Percentiles rank a stretch among this genome's conserved stretches.
Evolutionary conservation across 2,329 filamentous ascomycete species (phyloP).

Genomic region (Clonostachys rosea): DNA sequence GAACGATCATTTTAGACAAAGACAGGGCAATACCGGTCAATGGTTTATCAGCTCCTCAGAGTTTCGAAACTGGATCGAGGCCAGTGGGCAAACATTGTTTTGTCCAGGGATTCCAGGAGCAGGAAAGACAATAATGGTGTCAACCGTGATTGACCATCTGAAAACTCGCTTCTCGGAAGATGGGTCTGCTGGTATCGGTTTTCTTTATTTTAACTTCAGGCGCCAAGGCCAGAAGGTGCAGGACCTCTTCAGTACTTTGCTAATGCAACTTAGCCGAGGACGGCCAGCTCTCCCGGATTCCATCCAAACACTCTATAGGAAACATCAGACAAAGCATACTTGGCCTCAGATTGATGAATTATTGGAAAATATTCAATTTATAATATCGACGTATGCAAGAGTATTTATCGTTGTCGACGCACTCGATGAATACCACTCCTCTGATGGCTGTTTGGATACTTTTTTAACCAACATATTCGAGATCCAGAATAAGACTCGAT

Average conservation of each 20-base stretch:
- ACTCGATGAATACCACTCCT: slow-evolving; percentile 12
- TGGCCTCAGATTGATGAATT: slow-evolving; percentile 2
- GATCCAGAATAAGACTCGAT: background rate
- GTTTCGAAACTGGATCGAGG: background rate
- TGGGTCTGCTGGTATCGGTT: slow-evolving; percentile 27
- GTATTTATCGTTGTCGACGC: slow-evolving; percentile 13
- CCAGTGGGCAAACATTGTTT: background rate
- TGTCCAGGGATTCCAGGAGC: slow-evolving; percentile 1
- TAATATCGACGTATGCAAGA: background rate
- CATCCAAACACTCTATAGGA: slow-evolving; percentile 19
- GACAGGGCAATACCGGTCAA: background rate
- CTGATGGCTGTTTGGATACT: background rate
- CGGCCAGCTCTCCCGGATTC: slow-evolving; percentile 11
- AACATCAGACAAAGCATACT: slow-evolving; percentile 4
- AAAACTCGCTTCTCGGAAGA: slow-evolving; percentile 10
- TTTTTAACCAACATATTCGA: slow-evolving; percentile 3
- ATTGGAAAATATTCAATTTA: background rate
- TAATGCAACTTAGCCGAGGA: slow-evolving; percentile 28
- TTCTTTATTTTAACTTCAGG: slow-evolving; percentile 40
- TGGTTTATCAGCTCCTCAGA: background rate
- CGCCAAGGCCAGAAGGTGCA: slow-evolving; percentile 25
- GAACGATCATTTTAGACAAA: background rate
- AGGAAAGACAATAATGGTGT: slow-evolving; percentile 4
- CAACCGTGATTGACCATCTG: slow-evolving; percentile 35
- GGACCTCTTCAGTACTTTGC: slow-evolving; percentile 20